A percentile compares a stretch with the other conserved stretches of the same genome.
These are phyloP conservation scores for Crucibulum laeve DNA, from an alignment of 768 basidiomycete species.

Conservation along the genomic window DNA sequence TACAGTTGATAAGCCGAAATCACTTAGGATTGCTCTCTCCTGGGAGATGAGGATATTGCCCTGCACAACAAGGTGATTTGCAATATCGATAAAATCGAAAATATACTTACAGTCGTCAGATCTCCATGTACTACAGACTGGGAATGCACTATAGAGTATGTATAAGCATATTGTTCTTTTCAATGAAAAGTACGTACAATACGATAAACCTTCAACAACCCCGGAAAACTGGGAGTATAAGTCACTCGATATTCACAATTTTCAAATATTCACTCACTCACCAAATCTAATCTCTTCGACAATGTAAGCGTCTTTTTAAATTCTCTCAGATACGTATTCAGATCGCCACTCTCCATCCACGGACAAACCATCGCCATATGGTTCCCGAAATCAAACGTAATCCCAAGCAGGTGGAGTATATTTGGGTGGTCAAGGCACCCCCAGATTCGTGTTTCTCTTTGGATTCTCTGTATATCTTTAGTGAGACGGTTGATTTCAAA, in stretches of 20 bases:
- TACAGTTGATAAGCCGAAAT: constrained; percentile 30
- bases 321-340: constrained; percentile 6
- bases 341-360: constrained; percentile 12
- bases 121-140: constrained; percentile 24
- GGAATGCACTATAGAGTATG: constrained; percentile 11
- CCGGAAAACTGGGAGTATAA: not conserved
- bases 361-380: constrained; percentile 9
- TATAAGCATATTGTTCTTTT: not conserved
- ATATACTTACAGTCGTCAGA: constrained; percentile 21
- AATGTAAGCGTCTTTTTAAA: not conserved
- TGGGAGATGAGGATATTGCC: constrained; percentile 30
- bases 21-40: constrained; percentile 25
- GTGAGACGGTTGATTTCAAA: not conserved
- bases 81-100: not conserved
- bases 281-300: not conserved
- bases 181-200: not conserved
- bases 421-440: constrained; percentile 6
- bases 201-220: not conserved
- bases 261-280: not conserved
- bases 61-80: constrained; percentile 11
- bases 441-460: constrained; percentile 5
- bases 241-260: not conserved
- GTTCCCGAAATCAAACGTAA: constrained; percentile 6
- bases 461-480: not conserved
- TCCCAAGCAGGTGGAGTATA: constrained; percentile 8